Evolutionary conservation across 2,329 filamentous ascomycete species (phyloP).

Genomic region (Helminthosporium solani): DNA sequence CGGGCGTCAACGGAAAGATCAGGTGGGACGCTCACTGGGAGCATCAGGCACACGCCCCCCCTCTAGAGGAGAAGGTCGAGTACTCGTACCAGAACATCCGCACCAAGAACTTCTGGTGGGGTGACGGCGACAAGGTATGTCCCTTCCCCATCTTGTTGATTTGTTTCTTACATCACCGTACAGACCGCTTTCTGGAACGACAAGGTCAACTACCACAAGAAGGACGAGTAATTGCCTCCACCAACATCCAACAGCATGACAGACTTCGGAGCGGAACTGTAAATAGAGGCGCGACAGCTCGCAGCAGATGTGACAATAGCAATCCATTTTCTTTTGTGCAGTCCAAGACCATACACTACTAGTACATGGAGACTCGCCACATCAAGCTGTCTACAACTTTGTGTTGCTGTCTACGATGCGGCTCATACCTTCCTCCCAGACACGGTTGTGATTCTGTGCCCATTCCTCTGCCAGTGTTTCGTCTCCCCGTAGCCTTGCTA

Average conservation of each 20-base stretch:
- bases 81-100: slow-evolving; percentile 99
- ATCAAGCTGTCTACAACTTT: not conserved
- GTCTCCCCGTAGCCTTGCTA: slow-evolving; percentile 65
- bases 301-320: slow-evolving; percentile 20
- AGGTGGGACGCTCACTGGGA: slow-evolving; percentile 98
- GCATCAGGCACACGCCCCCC: slow-evolving; percentile 82
- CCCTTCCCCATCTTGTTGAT: not conserved
- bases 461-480: slow-evolving; percentile 39
- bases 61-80: slow-evolving; percentile 86
- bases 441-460: slow-evolving; percentile 38
- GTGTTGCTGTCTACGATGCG: slow-evolving; percentile 11
- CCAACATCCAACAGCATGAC: not conserved
- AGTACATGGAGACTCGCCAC: not conserved
- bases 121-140: slow-evolving; percentile 88
- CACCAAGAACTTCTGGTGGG: slow-evolving; percentile 93
- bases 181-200: slow-evolving; percentile 77
- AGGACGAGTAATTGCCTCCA: slow-evolving; percentile 59
- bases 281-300: slow-evolving; percentile 24
- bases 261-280: slow-evolving; percentile 12
- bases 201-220: slow-evolving; percentile 95
- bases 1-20: slow-evolving; percentile 78
- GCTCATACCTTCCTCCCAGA: slow-evolving; percentile 34
- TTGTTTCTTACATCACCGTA: slow-evolving; percentile 3
- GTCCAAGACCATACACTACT: slow-evolving; percentile 3
- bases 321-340: slow-evolving; percentile 37